Evolutionary conservation across 768 basidiomycete genomes (phyloP).

Genomic region (Floccularia luteovirens): DNA sequence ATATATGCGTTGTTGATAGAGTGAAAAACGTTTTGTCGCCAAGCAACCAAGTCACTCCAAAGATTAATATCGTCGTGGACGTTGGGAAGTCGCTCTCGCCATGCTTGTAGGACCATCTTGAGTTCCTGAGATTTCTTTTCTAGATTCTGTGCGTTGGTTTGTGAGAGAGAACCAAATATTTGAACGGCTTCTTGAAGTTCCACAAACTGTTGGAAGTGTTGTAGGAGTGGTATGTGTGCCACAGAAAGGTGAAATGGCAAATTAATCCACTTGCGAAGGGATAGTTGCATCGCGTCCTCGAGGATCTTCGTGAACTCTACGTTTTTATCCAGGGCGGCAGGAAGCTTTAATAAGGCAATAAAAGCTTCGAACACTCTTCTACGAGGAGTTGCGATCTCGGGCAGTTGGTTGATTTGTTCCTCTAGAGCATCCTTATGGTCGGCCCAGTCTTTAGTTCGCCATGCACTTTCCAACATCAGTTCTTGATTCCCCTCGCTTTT

Average conservation of each 20-base stretch:
- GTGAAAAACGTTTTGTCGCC: conserved; percentile 97
- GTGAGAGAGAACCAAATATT: conserved; percentile 85
- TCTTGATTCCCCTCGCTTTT: conserved; percentile 87
- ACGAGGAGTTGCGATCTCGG: conserved; percentile 90
- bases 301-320: conserved; percentile 81
- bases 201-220: conserved; percentile 98
- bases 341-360: conserved; percentile 80
- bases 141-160: conserved; percentile 81
- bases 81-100: conserved; percentile 95
- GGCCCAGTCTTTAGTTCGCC: conserved; percentile 91
- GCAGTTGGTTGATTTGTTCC: conserved; percentile 69
- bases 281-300: conserved; percentile 95
- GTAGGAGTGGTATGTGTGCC: conserved; percentile 91
- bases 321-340: conserved; percentile 75
- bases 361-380: conserved; percentile 97
- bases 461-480: conserved; percentile 88
- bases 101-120: conserved; percentile 93
- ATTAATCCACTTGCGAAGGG: conserved; percentile 92
- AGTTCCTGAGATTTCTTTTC: conserved; percentile 94
- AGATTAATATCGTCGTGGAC: conserved; percentile 95
- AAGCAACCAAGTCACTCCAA: conserved; percentile 98
- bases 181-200: conserved; percentile 94
- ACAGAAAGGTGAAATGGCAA: conserved; percentile 80
- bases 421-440: conserved; percentile 73
- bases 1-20: conserved; percentile 96